phyloP scores from a whole-genome alignment of 2,329 filamentous ascomycete genomes.

The Boeremia exigua region DNA sequence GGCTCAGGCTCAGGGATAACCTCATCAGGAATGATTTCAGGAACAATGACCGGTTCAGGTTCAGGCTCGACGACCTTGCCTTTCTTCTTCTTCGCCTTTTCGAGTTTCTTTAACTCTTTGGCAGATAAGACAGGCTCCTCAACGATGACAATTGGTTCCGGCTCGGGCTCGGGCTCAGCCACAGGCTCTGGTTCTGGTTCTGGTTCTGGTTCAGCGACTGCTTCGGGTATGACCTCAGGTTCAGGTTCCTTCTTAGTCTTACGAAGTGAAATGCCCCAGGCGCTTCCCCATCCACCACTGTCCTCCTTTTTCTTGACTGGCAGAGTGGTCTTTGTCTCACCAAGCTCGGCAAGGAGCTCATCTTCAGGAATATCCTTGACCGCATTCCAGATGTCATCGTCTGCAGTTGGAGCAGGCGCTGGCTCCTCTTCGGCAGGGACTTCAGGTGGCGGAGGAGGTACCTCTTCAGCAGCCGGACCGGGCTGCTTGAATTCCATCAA shows the following conservation, averaged over 20 bases:
- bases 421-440: conserved; percentile 22
- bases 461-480: conserved; percentile 29
- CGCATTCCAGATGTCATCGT: conserved; percentile 43
- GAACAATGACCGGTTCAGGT: conserved; percentile 22
- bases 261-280: conserved; percentile 55
- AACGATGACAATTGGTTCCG: conserved; percentile 37
- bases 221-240: conserved; percentile 26
- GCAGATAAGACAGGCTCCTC: conserved; percentile 30
- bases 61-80: conserved; percentile 38
- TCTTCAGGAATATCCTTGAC: conserved; percentile 43
- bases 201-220: conserved; percentile 32
- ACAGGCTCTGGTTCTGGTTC: conserved; percentile 35
- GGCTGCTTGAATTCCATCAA: conserved; percentile 30
- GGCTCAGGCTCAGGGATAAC: conserved; percentile 39
- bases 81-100: conserved; percentile 36
- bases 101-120: conserved; percentile 23
- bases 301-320: conserved; percentile 35
- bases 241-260: conserved; percentile 55
- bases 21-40: background rate
- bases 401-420: conserved; percentile 9
- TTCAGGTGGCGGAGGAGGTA: conserved; percentile 28
- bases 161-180: conserved; percentile 21
- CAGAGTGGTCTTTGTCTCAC: conserved; percentile 27
- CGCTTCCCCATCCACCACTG: conserved; percentile 47
- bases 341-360: conserved; percentile 46